Base-by-base conservation (phyloP, 306 rosid species). In the Glycyrrhiza uralensis region DNA sequence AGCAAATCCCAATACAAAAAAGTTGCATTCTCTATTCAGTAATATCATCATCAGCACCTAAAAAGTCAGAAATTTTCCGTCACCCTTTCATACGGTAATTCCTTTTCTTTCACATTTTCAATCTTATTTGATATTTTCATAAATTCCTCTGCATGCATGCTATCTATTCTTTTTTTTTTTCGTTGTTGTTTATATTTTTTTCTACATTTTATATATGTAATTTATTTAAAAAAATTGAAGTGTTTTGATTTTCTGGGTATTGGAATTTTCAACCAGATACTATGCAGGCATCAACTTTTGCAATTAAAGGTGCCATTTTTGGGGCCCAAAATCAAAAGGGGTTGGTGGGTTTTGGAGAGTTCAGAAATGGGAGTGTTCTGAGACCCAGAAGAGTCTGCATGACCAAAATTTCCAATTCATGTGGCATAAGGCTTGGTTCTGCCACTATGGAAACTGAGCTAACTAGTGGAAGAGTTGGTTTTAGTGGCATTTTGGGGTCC, bases 251-350 rank as follows among this genome's bases (percentile, higher is more conserved):
- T 81, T 63, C 15, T 58, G 77, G 60, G 77, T 45, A 12, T 49
- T 22, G 52, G 74, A 81, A 32, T 19, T 71, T 74, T 62, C 46
- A 12, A 14, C 45, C 78, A 86, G 82, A 50, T 26, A 91, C 35
- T 63, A 94, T 91, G 98, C 96, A 91, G 64, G 74, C 92, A 38
- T 83, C 95, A 76, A 64, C 87, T 30, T 81, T 70, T 51, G 65
- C 78, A 7, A 70, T 86, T 47, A 79, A 78, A 66, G 93, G 88
- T 52, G 65, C 56, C 35, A 7, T 65, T n/a, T 83, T 85, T 52
- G 86, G 89, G 84, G 65, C 69, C 44, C 89, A 61, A 65, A 84
- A 76, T 23, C 86, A 79, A 47, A 85, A 60, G 66, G 77, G 72
- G 0, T 69, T 63, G 49, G 59, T 66, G 75, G 75, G 74, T 66